Percentiles rank a stretch among this genome's conserved stretches.
These are phyloP conservation scores for Thalassiosira hispida DNA, from an alignment of 352 stramenopile genomes.

Conservation along the genomic window DNA sequence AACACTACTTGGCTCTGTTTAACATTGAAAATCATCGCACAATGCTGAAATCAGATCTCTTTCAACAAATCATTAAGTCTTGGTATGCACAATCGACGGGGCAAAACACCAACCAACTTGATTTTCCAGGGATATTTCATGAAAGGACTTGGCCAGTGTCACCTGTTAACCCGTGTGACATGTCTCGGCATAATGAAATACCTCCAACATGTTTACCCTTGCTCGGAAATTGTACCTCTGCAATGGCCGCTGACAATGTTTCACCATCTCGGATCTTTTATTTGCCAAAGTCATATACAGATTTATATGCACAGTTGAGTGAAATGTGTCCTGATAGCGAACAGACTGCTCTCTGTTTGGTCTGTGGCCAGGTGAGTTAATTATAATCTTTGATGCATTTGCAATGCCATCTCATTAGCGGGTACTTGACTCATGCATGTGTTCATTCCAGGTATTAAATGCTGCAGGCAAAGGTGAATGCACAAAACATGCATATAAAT, in stretches of 20 bases:
- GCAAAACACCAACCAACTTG: constrained; percentile 31
- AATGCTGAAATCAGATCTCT: constrained; percentile 60
- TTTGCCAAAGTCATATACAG: constrained; percentile 85
- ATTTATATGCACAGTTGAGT: constrained; percentile 82
- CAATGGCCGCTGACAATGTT: constrained; percentile 3
- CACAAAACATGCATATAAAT: constrained; percentile 80
- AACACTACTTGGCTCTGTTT: constrained; percentile 56
- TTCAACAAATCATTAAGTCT: constrained; percentile 56
- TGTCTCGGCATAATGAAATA: constrained; percentile 14
- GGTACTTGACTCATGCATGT: not conserved
- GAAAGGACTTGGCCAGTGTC: constrained; percentile 31
- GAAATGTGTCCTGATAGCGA: constrained; percentile 74
- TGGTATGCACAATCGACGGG: constrained; percentile 55
- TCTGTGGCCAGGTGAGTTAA: constrained; percentile 77
- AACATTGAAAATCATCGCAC: constrained; percentile 58
- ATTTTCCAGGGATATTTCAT: constrained; percentile 19
- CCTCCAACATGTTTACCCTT: constrained; percentile 43
- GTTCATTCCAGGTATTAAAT: constrained; percentile 64
- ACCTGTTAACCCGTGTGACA: not conserved
- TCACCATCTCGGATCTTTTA: constrained; percentile 54
- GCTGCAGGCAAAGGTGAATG: constrained; percentile 84
- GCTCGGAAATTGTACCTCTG: constrained; percentile 31
- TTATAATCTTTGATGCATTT: not conserved
- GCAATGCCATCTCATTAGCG: not conserved
- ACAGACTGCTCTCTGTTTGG: constrained; percentile 83